These are phyloP conservation scores for Claviceps paspali DNA, from an alignment of 2,329 filamentous ascomycete species.

Conservation along the genomic window DNA sequence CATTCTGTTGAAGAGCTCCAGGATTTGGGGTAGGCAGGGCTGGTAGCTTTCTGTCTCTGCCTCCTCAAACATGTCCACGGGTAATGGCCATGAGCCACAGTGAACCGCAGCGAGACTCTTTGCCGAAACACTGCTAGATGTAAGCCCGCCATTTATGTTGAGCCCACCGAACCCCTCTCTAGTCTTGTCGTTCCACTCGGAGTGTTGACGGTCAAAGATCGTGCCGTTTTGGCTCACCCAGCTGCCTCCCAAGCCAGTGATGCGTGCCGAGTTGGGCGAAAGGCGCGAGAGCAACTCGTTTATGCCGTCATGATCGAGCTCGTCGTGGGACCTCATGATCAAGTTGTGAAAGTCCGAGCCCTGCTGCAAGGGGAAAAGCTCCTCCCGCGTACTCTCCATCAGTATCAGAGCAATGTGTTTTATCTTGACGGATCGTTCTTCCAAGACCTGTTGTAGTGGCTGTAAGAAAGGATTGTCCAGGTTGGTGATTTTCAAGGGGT, in stretches of 20 bases:
- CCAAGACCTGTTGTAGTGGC: slow-evolving; percentile 12
- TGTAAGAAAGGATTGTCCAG: slow-evolving; percentile 18
- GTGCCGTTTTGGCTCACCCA: slow-evolving; percentile 8
- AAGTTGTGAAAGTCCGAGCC: slow-evolving; percentile 20
- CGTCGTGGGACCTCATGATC: slow-evolving; percentile 18
- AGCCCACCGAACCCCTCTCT: slow-evolving; percentile 21
- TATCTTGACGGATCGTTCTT: slow-evolving; percentile 19
- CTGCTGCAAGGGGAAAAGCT: slow-evolving; percentile 28
- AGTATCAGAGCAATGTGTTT: slow-evolving; percentile 26
- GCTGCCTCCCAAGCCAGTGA: slow-evolving; percentile 10
- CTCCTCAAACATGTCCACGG: slow-evolving; percentile 26
- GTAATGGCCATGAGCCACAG: slow-evolving; percentile 25
- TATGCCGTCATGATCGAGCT: slow-evolving; percentile 10
- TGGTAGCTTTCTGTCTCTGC: slow-evolving; percentile 28
- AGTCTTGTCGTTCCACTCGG: slow-evolving; percentile 8
- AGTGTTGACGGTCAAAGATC: neutral
- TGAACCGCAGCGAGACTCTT: slow-evolving; percentile 26
- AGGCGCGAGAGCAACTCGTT: slow-evolving; percentile 11
- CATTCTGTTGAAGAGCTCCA: slow-evolving; percentile 16
- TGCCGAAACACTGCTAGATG: slow-evolving; percentile 25
- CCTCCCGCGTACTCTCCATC: slow-evolving; percentile 28
- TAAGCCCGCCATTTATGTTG: slow-evolving; percentile 23
- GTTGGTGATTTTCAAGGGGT: slow-evolving; percentile 26
- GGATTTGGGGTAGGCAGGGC: slow-evolving; percentile 25
- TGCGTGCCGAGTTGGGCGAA: slow-evolving; percentile 11